Conservation (phyloP, 139 green algal genomes). For the Coelastrella sp. region DNA sequence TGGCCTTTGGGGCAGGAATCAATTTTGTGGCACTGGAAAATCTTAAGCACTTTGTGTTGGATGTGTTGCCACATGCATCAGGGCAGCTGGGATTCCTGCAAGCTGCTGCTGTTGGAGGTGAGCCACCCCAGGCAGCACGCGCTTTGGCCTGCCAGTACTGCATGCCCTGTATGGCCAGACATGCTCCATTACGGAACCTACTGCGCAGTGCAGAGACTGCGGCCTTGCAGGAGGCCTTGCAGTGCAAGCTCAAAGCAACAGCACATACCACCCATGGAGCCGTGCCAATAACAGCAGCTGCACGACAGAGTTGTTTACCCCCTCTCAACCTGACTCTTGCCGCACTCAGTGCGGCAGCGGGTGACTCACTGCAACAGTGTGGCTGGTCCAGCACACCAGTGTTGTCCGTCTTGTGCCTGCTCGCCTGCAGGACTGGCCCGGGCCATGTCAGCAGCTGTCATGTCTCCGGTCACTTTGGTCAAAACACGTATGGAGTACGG, state of each 20-base stretch:
- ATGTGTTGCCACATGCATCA: constrained; percentile 21
- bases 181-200: no score
- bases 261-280: no score
- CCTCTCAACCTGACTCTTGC: no score
- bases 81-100: constrained; percentile 49
- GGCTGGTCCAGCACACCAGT: neutral
- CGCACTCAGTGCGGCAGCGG: no score
- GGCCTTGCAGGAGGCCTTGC: no score
- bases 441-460: constrained; percentile 76
- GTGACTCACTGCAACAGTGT: no score
- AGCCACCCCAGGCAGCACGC: neutral
- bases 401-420: neutral
- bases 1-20: constrained; percentile 79
- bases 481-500: constrained; percentile 98
- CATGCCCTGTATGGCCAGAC: no score
- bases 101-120: constrained; percentile 47
- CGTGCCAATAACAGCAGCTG: no score
- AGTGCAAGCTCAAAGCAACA: no score
- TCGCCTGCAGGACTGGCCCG: constrained; percentile 69
- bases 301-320: no score
- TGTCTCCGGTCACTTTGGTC: constrained; percentile 93
- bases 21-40: constrained; percentile 84
- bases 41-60: constrained; percentile 65
- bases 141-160: neutral
- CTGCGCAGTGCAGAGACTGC: no score